Evolutionary conservation across 2,329 filamentous ascomycete species (phyloP).

Genomic region (Stemphylium vesicarium): DNA sequence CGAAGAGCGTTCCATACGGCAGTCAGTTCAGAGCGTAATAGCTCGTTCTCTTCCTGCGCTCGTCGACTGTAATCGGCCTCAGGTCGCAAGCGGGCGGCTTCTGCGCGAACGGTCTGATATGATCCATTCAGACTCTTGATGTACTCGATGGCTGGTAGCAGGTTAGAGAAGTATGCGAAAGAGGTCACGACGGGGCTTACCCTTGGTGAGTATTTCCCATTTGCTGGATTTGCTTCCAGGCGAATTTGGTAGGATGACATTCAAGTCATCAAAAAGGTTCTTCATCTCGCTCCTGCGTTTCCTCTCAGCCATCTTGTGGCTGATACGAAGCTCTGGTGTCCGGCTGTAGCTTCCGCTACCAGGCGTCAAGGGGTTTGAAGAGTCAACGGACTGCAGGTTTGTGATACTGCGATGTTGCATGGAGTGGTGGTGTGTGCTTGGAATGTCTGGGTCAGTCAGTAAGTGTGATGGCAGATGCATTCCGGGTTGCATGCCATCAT

Average conservation of each 20-base stretch:
- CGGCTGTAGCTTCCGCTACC: constrained; percentile 79
- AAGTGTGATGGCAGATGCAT: constrained; percentile 3
- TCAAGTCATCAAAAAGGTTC: constrained; percentile 79
- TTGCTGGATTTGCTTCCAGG: constrained; percentile 86
- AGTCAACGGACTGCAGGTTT: constrained; percentile 67
- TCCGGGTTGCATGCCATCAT: constrained; percentile 59
- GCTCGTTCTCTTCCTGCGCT: constrained; percentile 55
- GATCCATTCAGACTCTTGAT: constrained; percentile 51
- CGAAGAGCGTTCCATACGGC: constrained; percentile 56
- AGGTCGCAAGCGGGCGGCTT: constrained; percentile 52
- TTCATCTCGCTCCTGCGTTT: constrained; percentile 90
- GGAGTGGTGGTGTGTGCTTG: constrained; percentile 72
- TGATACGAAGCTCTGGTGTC: constrained; percentile 80
- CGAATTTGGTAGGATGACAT: constrained; percentile 79
- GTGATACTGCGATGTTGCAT: constrained; percentile 76
- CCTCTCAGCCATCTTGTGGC: constrained; percentile 83
- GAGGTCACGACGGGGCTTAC: constrained; percentile 56
- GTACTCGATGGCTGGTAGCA: constrained; percentile 55
- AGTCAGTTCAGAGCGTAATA: constrained; percentile 54
- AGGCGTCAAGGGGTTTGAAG: constrained; percentile 55
- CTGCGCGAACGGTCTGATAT: constrained; percentile 48
- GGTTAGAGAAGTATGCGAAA: constrained; percentile 17
- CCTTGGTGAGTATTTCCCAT: constrained; percentile 87
- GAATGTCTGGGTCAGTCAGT: constrained; percentile 47
- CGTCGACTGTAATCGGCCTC: constrained; percentile 54